These are phyloP conservation scores for Thielaviopsis ethacetica DNA, from an alignment of 2,329 filamentous ascomycete species.

Conservation along the genomic window DNA sequence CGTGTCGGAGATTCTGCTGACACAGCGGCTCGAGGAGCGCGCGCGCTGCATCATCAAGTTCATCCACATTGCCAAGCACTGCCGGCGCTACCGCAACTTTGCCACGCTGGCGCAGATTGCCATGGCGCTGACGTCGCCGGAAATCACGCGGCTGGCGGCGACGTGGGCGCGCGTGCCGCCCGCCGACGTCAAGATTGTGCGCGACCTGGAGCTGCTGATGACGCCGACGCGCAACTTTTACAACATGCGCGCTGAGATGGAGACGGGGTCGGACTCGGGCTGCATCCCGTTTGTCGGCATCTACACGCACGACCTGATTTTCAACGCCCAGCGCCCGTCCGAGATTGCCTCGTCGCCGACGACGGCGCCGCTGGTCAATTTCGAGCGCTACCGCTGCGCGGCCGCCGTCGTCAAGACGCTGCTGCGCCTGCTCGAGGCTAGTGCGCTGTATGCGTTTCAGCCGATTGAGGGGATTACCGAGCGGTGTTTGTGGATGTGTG, in stretches of 20 bases:
- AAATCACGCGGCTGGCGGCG: slow-evolving; percentile 47
- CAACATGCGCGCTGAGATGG: slow-evolving; percentile 65
- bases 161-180: slow-evolving; percentile 59
- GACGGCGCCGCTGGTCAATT: slow-evolving; percentile 59
- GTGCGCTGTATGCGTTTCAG: slow-evolving; percentile 55
- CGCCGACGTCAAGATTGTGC: slow-evolving; percentile 47
- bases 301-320: slow-evolving; percentile 71
- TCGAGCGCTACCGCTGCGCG: slow-evolving; percentile 62
- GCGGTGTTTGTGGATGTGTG: slow-evolving; percentile 72
- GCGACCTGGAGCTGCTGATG: slow-evolving; percentile 54
- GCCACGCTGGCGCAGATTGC: slow-evolving; percentile 70
- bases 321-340: slow-evolving; percentile 63
- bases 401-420: slow-evolving; percentile 67
- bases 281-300: slow-evolving; percentile 75
- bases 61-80: slow-evolving; percentile 66
- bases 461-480: slow-evolving; percentile 64
- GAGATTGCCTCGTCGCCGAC: slow-evolving; percentile 53
- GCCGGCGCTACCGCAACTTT: slow-evolving; percentile 62
- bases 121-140: slow-evolving; percentile 58
- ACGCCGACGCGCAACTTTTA: slow-evolving; percentile 66
- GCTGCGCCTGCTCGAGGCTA: slow-evolving; percentile 62
- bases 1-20: slow-evolving; percentile 63
- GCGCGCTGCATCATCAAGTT: slow-evolving; percentile 64
- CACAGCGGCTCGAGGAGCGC: slow-evolving; percentile 53
- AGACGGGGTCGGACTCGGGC: slow-evolving; percentile 46